Conservation (phyloP, 73 alveolate genomes). For the Uronychia setigera region DNA sequence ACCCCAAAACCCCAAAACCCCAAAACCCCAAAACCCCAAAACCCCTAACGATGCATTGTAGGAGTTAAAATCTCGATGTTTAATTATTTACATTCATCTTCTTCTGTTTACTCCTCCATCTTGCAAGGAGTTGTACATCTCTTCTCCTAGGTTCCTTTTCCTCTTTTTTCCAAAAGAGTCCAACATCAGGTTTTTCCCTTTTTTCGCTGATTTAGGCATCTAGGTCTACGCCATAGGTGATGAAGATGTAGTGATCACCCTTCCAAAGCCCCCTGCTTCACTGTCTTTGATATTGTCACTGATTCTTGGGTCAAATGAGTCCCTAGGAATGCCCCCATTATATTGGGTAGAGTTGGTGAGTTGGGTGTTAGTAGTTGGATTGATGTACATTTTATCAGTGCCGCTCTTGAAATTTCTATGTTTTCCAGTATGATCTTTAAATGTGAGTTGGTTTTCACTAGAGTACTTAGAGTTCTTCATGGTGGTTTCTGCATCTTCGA, state of each 20-base stretch:
- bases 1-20: no score
- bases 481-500: background rate
- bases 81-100: no score
- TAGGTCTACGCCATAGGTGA: background rate
- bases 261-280: background rate
- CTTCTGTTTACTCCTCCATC: no score
- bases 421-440: background rate
- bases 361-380: background rate
- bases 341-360: background rate
- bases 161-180: no score
- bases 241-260: background rate
- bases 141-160: no score
- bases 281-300: background rate
- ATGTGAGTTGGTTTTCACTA: background rate
- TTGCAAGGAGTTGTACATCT: no score
- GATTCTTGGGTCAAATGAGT: background rate
- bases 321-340: background rate
- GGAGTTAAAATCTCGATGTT: no score
- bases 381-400: background rate
- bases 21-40: no score
- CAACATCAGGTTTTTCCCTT: no score
- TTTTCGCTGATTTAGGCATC: background rate
- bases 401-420: background rate
- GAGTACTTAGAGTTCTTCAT: background rate
- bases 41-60: no score